phyloP scores from a whole-genome alignment of 371 early-diverging fungal species.

The Actinomortierella ambigua region DNA sequence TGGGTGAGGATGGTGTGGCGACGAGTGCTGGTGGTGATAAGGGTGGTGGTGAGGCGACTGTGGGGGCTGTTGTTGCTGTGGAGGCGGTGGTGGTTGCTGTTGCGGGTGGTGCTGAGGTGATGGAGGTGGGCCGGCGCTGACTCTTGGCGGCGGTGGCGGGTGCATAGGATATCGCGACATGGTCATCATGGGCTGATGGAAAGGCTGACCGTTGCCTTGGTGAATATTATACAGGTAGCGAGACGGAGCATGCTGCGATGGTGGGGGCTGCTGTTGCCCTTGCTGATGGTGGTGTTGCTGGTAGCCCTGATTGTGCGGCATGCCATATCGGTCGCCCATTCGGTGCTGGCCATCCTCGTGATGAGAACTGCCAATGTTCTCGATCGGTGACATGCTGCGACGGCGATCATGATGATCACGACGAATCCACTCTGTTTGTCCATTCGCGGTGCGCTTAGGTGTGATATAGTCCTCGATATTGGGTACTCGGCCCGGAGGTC shows the following conservation, averaged over 20 bases:
- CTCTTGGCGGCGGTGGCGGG: constrained; percentile 26
- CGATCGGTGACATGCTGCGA: constrained; percentile 37
- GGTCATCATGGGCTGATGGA: constrained; percentile 27
- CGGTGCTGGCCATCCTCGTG: constrained; percentile 1
- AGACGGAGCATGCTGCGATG: constrained; percentile 20
- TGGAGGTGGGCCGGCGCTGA: constrained; percentile 17
- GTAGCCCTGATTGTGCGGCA: too few relatives aligned
- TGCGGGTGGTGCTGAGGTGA: constrained; percentile 6
- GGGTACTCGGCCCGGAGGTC: constrained; percentile 7
- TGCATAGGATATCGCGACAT: constrained; percentile 42
- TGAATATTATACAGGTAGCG: constrained; percentile 22
- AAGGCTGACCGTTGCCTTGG: constrained; percentile 24
- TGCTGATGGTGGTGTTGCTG: constrained; percentile 23
- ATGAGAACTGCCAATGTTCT: constrained; percentile 19
- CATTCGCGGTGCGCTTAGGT: constrained; percentile 24
- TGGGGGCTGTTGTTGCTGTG: constrained; percentile 14
- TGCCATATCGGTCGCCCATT: too few relatives aligned
- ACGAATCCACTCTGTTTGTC: constrained; percentile 24
- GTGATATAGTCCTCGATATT: constrained; percentile 37
- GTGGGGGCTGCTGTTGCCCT: constrained; percentile 11
- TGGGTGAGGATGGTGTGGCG: constrained; percentile 21
- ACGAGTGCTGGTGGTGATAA: constrained; percentile 8
- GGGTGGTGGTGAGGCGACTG: constrained; percentile 14
- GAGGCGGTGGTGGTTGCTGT: constrained; percentile 9
- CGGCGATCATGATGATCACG: constrained; percentile 15